Percentiles rank a stretch among this genome's conserved stretches.
Evolutionary conservation across 208 protist species (phyloP).

Genomic region (Angomonas desouzai): DNA sequence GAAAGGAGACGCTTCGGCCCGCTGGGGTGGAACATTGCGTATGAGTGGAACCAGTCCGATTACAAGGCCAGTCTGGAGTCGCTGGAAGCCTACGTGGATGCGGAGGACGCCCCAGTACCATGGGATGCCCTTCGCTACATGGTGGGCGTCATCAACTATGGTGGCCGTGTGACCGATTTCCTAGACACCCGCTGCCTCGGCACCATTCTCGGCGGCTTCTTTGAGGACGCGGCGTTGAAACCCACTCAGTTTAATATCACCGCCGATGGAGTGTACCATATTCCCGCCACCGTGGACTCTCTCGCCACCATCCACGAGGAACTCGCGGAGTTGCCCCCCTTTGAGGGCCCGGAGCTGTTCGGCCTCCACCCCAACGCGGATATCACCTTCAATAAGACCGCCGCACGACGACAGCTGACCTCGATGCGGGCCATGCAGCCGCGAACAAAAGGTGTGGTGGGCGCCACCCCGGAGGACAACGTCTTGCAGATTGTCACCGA

Average conservation of each 20-base stretch:
- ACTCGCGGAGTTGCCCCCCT: slow-evolving; percentile 83
- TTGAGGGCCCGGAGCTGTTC: slow-evolving; percentile 93
- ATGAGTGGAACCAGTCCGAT: slow-evolving; percentile 95
- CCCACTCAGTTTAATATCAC: slow-evolving; percentile 76
- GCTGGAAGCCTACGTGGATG: slow-evolving; percentile 66
- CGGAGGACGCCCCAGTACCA: slow-evolving; percentile 53
- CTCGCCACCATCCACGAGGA: slow-evolving; percentile 66
- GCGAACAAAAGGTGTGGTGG: slow-evolving; percentile 48
- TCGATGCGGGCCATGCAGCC: slow-evolving; percentile 91
- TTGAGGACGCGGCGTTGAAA: slow-evolving; percentile 58
- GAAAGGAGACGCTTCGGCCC: slow-evolving; percentile 94
- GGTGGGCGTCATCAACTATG: slow-evolving; percentile 95
- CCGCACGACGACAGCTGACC: slow-evolving; percentile 81
- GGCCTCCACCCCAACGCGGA: slow-evolving; percentile 95
- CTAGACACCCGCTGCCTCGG: slow-evolving; percentile 80
- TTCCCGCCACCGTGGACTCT: slow-evolving; percentile 67
- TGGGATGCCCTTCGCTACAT: slow-evolving; percentile 90
- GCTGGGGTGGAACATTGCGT: slow-evolving; percentile 95
- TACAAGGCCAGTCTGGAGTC: slow-evolving; percentile 84
- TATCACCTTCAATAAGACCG: slow-evolving; percentile 91
- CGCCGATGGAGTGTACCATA: slow-evolving; percentile 78
- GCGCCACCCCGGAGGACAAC: slow-evolving; percentile 67
- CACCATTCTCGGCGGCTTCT: slow-evolving; percentile 75
- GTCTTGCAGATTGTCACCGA: slow-evolving; percentile 70
- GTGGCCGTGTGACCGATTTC: slow-evolving; percentile 94